A percentile compares a stretch with the other conserved stretches of the same genome.
phyloP scores from a whole-genome alignment of 306 rosid genomes.

The Vigna hirtella region DNA sequence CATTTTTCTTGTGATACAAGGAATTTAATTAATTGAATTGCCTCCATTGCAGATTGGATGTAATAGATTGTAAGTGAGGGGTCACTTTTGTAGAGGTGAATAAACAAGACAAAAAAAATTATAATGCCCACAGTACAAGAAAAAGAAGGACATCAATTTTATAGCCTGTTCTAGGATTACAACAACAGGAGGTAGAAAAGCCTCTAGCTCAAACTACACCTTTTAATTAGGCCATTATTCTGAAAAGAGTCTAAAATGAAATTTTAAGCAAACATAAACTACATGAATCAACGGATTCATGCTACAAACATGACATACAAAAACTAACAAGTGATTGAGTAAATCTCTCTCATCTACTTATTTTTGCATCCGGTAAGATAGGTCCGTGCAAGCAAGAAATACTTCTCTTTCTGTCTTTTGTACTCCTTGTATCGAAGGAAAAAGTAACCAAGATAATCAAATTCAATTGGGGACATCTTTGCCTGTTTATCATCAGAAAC shows the following conservation, averaged over 20 bases:
- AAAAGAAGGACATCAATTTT: conserved; percentile 18
- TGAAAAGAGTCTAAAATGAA: conserved; percentile 42
- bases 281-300: conserved; percentile 30
- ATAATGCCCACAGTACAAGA: neutral
- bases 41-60: too few species aligned
- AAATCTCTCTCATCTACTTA: conserved; percentile 47
- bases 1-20: too few species aligned
- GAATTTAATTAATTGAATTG: too few species aligned
- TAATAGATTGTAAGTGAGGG: too few species aligned
- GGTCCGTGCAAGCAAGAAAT: conserved; percentile 57
- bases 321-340: conserved; percentile 6
- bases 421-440: conserved; percentile 81
- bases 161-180: conserved; percentile 26
- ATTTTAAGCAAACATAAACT: conserved; percentile 42
- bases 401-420: conserved; percentile 66
- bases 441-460: conserved; percentile 82
- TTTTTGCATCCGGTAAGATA: conserved; percentile 53
- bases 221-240: conserved; percentile 28
- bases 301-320: conserved; percentile 36
- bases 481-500: conserved; percentile 59
- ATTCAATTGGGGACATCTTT: conserved; percentile 75
- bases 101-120: neutral
- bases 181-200: conserved; percentile 23
- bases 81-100: too few species aligned
- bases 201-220: conserved; percentile 28